These are phyloP conservation scores for Fusarium burgessii DNA, from an alignment of 2,329 filamentous ascomycete genomes.

Conservation along the genomic window DNA sequence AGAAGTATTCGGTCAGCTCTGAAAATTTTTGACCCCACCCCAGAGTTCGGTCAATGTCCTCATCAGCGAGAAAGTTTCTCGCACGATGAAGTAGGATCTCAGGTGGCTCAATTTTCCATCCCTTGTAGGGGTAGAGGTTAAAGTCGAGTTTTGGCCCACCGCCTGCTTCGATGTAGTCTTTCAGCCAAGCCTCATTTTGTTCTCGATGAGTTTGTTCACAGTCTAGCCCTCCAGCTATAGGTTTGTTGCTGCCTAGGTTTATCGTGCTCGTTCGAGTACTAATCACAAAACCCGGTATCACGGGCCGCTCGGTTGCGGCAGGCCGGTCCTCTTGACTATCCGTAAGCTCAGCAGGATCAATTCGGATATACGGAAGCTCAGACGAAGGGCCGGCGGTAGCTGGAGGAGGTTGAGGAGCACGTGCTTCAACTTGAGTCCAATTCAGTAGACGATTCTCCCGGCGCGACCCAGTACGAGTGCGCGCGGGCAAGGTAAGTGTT, in stretches of 20 bases:
- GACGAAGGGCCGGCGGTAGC: neutral
- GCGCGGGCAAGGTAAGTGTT: slow-evolving; percentile 9
- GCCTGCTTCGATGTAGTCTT: neutral
- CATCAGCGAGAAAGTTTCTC: slow-evolving; percentile 61
- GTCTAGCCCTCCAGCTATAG: neutral
- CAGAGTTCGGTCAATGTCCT: slow-evolving; percentile 58
- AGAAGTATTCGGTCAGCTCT: slow-evolving; percentile 56
- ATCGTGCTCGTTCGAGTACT: slow-evolving; percentile 15
- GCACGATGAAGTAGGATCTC: slow-evolving; percentile 49
- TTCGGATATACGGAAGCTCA: neutral
- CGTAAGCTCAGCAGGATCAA: neutral
- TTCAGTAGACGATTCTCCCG: neutral
- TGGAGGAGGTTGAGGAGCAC: neutral
- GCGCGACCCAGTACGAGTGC: neutral
- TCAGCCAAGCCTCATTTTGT: slow-evolving; percentile 10
- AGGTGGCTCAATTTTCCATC: slow-evolving; percentile 52
- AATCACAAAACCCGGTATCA: slow-evolving; percentile 22
- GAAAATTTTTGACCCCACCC: slow-evolving; percentile 55
- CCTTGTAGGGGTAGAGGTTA: slow-evolving; percentile 47
- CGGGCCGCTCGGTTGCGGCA: neutral
- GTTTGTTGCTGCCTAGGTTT: neutral
- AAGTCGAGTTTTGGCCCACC: neutral
- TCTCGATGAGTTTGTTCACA: neutral
- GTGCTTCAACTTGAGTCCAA: neutral
- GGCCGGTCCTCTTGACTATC: neutral